Evolutionary conservation across 352 stramenopile genomes (phyloP).

Genomic region (Globisporangium spinosum): DNA sequence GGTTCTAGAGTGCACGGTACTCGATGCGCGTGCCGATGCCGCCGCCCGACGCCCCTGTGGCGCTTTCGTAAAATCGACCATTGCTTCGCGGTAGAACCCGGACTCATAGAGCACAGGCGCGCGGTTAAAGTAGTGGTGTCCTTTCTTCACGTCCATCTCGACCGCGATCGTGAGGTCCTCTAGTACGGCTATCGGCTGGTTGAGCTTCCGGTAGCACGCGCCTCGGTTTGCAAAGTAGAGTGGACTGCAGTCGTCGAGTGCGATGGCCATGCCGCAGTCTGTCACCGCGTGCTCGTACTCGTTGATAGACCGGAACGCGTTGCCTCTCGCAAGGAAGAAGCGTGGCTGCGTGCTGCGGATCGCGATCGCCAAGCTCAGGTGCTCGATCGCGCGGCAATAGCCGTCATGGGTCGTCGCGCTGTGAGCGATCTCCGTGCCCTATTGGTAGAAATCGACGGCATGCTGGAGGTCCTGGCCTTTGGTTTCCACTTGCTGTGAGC

Average conservation of each 20-base stretch:
- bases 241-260: constrained; percentile 58
- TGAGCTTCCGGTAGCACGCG: constrained; percentile 71
- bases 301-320: constrained; percentile 69
- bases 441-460: constrained; percentile 74
- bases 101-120: constrained; percentile 65
- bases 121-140: constrained; percentile 71
- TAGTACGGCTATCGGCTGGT: constrained; percentile 46
- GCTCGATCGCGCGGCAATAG: constrained; percentile 70
- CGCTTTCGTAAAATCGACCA: constrained; percentile 66
- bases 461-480: constrained; percentile 71
- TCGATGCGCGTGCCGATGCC: constrained; percentile 53
- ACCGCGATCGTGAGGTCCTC: constrained; percentile 69
- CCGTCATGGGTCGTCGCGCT: constrained; percentile 50
- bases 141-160: constrained; percentile 71
- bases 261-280: constrained; percentile 58
- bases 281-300: constrained; percentile 57
- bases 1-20: constrained; percentile 63
- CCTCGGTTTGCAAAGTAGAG: constrained; percentile 76
- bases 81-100: constrained; percentile 61
- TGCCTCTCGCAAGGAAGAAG: constrained; percentile 72
- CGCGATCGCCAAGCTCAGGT: constrained; percentile 69
- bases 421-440: constrained; percentile 66
- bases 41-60: constrained; percentile 1
- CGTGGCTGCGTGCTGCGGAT: constrained; percentile 62
- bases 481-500: constrained; percentile 25